Conservation (phyloP, 2,329 filamentous ascomycete genomes). For the Aspergillus spinulosporus region DNA sequence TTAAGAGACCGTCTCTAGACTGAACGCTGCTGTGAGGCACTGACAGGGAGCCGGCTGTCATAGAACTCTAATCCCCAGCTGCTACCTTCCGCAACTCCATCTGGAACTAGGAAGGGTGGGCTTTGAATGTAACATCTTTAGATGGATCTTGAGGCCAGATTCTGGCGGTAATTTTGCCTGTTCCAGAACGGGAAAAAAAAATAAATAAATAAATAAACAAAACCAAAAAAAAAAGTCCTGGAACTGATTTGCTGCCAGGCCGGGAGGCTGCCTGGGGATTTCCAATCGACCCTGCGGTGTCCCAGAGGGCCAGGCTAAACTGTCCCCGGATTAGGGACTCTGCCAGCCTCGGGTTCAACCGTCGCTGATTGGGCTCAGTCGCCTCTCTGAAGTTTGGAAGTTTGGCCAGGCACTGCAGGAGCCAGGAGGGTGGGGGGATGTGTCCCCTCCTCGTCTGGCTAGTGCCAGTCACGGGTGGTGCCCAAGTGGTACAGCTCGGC, state of each 20-base stretch:
- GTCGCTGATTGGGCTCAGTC: constrained; percentile 17
- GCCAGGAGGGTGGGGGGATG: constrained; percentile 16
- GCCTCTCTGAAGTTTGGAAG: constrained; percentile 1
- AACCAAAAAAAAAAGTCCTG: neutral
- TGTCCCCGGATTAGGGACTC: constrained; percentile 16
- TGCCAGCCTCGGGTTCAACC: constrained; percentile 9
- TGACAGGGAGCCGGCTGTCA: constrained; percentile 1
- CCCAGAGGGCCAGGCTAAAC: constrained; percentile 21
- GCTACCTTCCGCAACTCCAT: neutral
- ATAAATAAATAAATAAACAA: no score
- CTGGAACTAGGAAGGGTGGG: neutral
- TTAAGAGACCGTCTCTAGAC: neutral
- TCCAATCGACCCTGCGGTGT: constrained; percentile 17
- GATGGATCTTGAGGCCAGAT: no score
- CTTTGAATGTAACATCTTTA: neutral
- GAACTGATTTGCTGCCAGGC: constrained; percentile 2
- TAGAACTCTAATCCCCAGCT: neutral
- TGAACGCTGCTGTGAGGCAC: neutral
- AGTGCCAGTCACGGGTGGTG: neutral
- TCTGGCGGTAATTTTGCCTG: neutral
- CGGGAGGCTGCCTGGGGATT: constrained; percentile 9
- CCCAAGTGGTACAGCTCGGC: constrained; percentile 11
- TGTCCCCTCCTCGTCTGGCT: constrained; percentile 9
- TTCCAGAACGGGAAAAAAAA: no score
- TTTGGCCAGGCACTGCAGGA: constrained; percentile 19